Evolutionary conservation across 2,329 filamentous ascomycete species (phyloP), one percentile per base, ranked within the genome.

Genomic region (Chaetomium globosum): DNA sequence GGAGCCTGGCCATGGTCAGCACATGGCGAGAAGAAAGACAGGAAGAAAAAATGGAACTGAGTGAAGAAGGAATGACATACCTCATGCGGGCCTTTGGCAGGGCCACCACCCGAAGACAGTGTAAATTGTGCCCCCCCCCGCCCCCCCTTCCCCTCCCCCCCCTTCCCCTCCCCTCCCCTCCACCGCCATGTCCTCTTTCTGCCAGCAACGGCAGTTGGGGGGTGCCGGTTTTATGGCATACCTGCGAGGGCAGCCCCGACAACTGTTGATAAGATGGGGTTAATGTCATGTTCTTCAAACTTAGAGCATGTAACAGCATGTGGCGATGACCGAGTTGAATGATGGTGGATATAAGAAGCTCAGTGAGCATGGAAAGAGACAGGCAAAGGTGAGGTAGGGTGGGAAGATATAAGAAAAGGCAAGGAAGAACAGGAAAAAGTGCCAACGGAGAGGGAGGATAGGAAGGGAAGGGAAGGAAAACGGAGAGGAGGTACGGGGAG

Each of bases 181-280:
- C 49, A 26, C 26, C 23, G 10, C 8, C 19, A 21, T 19, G 4
- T n/a, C 33, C 30, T 31, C 33, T 10, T 30, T 46, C 36, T n/a
- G 8, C 36, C 19, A 39, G 36, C 16, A 46, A n/a, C 55, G 55
- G 28, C 19, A 2, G 55, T 58, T 12, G n/a, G 23, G 23, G 55
- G 39, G 26, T 9, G 51, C 26, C 51, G 26, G 26, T n/a, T 23
- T 56, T 56, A 48, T 13, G 39, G 56, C 13, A 64, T 49, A 12
- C 62, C 56, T 28, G 62, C 51, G 21, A 60, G 63, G 52, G 52
- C 57, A 26, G 63, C 57, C 39, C 57, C 57, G 30, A 60, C 43
- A n/a, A 61, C 63, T 64, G 30, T 30, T 19, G 12, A 5, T 33
- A 9, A 21, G n/a, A 19, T 13, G 9, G 9, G 8, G 48, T 59